phyloP scores from a whole-genome alignment of 2,329 filamentous ascomycete genomes.

The Exophiala calicioides region DNA sequence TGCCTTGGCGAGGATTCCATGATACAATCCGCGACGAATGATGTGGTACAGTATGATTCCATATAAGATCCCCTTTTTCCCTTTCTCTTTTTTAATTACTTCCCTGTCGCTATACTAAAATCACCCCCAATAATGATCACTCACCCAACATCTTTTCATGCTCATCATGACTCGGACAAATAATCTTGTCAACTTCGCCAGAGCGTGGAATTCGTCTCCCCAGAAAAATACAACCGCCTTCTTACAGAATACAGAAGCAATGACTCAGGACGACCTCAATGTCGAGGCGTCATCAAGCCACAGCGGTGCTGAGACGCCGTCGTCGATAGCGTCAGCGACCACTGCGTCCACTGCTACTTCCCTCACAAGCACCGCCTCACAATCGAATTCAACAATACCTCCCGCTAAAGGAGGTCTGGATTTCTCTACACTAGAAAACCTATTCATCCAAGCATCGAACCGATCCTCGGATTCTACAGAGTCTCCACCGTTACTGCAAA shows the following conservation, averaged over 20 bases:
- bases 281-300: too few relatives aligned
- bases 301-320: too few relatives aligned
- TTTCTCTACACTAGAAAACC: constrained; percentile 13
- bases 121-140: neutral
- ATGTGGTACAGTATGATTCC: constrained; percentile 16
- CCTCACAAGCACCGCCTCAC: too few relatives aligned
- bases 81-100: neutral
- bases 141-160: too few relatives aligned
- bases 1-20: constrained; percentile 10
- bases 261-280: too few relatives aligned
- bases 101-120: neutral
- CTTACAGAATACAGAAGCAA: too few relatives aligned
- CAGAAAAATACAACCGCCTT: constrained; percentile 3
- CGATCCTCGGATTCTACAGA: constrained; percentile 1
- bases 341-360: too few relatives aligned
- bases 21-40: constrained; percentile 25
- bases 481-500: constrained; percentile 31
- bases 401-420: too few relatives aligned
- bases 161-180: constrained; percentile 12
- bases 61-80: constrained; percentile 8
- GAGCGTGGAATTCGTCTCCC: constrained; percentile 6
- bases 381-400: too few relatives aligned
- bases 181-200: constrained; percentile 12
- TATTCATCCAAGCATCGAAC: constrained; percentile 6
- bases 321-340: too few relatives aligned